Evolutionary conservation across 2,329 filamentous ascomycete genomes (phyloP), one percentile per base, ranked within the genome.

Genomic region (Didymella exigua): DNA sequence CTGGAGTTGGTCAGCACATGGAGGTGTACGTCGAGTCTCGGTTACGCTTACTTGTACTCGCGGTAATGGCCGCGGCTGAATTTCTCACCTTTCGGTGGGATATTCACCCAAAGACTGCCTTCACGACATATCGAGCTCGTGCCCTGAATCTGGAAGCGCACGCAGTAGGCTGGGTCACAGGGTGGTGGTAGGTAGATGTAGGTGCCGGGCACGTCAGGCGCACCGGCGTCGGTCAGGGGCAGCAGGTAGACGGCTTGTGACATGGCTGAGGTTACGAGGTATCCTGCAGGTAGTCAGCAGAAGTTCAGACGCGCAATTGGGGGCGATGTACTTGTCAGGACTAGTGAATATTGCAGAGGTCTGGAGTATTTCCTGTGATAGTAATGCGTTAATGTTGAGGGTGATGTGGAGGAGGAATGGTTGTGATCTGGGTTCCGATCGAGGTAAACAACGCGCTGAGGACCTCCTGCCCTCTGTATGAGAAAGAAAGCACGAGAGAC

Each of bases 91-190:
- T 87, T 82, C 58, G 88, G 84, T 7, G 95, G 95, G 57, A 98
- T 90, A 75, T 99, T 99, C 70, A 96, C 89, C 93, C 95, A 99
- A 60, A 99, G 82, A 72, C 90, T 97, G 56, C 96, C 95, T 77
- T 96, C 83, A 64, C 92, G 86, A 76, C 93, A 97, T 80, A 99
- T 95, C 59, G 93, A 96, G 73, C 93, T 96, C 53, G 91, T 93
- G 59, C 95, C 93, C 76, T 97, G 90, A 66, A 97, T 93, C 65
- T 91, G 86, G 76, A 99, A 96, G 56, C 93, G 88, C 53, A 97
- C 81, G 48, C 84, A 84, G 69, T 98, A 88, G 36, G 89, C 74
- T 13, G 82, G 89, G n/a, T 88, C 83, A 34, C 82, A 84, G 16
- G 89, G 88, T 16, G 95, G 87, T 0, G 92, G 89, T 37, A 99